These are phyloP conservation scores for Whalleya microplaca DNA, from an alignment of 2,329 filamentous ascomycete species.

Conservation along the genomic window DNA sequence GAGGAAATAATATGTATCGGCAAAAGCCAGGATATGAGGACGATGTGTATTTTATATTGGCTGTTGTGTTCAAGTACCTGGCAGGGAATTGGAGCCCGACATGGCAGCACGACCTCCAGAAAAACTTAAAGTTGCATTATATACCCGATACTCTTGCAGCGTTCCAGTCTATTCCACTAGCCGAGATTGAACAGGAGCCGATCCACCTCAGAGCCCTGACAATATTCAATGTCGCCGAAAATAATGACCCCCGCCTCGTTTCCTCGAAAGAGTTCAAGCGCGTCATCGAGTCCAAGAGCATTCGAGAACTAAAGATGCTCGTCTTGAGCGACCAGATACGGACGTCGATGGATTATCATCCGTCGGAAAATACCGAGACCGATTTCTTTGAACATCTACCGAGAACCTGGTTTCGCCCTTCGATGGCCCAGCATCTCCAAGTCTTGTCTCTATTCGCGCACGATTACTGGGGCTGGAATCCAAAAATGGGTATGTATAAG, in stretches of 20 bases:
- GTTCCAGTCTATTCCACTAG: background rate
- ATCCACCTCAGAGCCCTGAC: slow-evolving; percentile 9
- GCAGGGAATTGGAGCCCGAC: slow-evolving; percentile 2
- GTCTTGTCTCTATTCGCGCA: slow-evolving; percentile 45
- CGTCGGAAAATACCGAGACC: slow-evolving; percentile 18
- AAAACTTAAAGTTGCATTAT: background rate
- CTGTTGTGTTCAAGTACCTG: slow-evolving; percentile 5
- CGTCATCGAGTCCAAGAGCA: background rate
- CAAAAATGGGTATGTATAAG: slow-evolving; percentile 29
- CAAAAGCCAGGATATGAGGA: background rate
- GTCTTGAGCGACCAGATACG: too few relatives aligned
- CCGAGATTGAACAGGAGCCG: background rate
- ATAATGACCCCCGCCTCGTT: slow-evolving; percentile 6
- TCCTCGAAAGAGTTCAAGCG: slow-evolving; percentile 2
- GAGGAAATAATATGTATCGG: too few relatives aligned
- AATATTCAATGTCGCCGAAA: slow-evolving; percentile 5
- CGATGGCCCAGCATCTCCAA: slow-evolving; percentile 28
- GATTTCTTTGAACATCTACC: slow-evolving; percentile 27
- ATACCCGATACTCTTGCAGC: background rate
- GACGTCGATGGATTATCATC: too few relatives aligned
- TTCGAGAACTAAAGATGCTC: slow-evolving; percentile 11
- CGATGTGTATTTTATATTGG: background rate
- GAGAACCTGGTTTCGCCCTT: slow-evolving; percentile 24
- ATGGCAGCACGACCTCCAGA: background rate
- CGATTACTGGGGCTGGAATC: slow-evolving; percentile 46